A percentile compares a stretch with the other conserved stretches of the same genome.
Conservation (phyloP, 1,139 yeast species). For the Suhomyces maxii region DNA sequence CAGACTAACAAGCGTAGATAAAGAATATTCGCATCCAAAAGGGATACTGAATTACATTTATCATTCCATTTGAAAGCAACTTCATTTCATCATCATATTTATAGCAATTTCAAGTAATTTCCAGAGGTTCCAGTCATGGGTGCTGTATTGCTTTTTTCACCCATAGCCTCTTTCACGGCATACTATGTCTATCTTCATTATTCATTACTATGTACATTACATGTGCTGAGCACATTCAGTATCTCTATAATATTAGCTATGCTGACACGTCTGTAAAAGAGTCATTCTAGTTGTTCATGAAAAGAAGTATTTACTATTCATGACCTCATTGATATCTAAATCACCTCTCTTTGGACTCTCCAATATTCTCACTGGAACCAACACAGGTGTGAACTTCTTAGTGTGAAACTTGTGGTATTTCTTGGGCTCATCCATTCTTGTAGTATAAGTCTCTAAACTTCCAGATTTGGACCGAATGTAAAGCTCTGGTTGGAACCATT, state of each 20-base stretch:
- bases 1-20: background rate
- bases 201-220: background rate
- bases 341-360: conserved; percentile 34
- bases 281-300: conserved; percentile 21
- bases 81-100: too few species aligned
- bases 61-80: background rate
- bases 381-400: conserved; percentile 18
- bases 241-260: background rate
- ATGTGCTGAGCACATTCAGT: background rate
- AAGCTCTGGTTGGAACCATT: conserved; percentile 23
- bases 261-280: background rate
- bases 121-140: too few species aligned
- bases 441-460: conserved; percentile 10
- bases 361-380: conserved; percentile 26
- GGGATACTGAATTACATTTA: background rate
- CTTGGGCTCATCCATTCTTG: background rate
- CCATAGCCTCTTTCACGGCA: too few species aligned
- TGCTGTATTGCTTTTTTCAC: too few species aligned
- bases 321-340: conserved; percentile 34
- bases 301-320: conserved; percentile 39
- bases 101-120: too few species aligned
- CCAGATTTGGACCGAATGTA: conserved; percentile 12
- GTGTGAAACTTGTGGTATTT: background rate
- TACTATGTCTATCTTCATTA: background rate
- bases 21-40: too few species aligned